Percentiles rank a stretch among this genome's conserved stretches.
phyloP scores from a whole-genome alignment of 1,139 yeast genomes.

The Kodamaea suecica region DNA sequence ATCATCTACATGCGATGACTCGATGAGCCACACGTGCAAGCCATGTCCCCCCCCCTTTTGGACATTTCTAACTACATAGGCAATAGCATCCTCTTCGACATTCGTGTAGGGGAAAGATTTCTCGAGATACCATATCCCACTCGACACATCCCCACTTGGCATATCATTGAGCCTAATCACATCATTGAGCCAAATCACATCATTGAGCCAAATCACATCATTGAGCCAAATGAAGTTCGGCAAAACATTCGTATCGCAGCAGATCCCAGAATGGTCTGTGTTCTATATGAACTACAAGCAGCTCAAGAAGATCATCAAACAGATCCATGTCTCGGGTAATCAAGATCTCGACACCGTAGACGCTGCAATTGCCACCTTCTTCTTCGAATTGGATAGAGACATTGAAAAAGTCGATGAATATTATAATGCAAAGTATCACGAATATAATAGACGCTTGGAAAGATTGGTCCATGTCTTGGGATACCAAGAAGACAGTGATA shows the following conservation, averaged over 20 bases:
- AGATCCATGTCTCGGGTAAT: conserved; percentile 30
- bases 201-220: too few relatives aligned
- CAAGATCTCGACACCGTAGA: conserved; percentile 25
- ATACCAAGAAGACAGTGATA: conserved; percentile 23
- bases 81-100: too few relatives aligned
- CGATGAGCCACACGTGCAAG: background rate
- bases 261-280: conserved; percentile 89
- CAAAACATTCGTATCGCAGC: conserved; percentile 74
- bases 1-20: background rate
- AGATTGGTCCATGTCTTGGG: conserved; percentile 40
- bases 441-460: conserved; percentile 67
- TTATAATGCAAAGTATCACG: conserved; percentile 68
- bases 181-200: too few relatives aligned
- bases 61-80: too few relatives aligned
- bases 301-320: conserved; percentile 75
- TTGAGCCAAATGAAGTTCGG: conserved; percentile 83
- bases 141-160: too few relatives aligned
- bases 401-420: conserved; percentile 79
- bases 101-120: background rate
- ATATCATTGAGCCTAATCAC: too few relatives aligned
- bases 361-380: conserved; percentile 57
- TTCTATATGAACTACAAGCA: conserved; percentile 83
- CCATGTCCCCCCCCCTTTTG: background rate
- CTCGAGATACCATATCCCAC: background rate
- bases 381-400: conserved; percentile 75